Evolutionary conservation across 164 flowering plant species (phyloP), one percentile per base, ranked within the genome.

Genomic region (Aristolochia californica): DNA sequence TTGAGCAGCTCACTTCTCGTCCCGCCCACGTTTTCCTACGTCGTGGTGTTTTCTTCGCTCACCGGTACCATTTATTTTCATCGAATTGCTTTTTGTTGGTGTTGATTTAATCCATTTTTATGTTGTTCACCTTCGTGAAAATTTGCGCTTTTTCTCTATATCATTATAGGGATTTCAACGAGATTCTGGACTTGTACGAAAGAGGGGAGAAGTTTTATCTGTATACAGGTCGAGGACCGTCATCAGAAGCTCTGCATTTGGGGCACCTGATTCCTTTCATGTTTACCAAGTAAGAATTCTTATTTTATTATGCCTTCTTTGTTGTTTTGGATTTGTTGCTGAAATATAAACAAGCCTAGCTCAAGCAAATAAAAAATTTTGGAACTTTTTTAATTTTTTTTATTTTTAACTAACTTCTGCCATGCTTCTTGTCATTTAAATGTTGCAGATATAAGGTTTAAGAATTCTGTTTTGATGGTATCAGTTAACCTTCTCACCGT

Each of bases 11-110:
- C 64, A 88, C 98, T 8, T 57, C 74, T 55, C 88, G 82, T 22
- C 83, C 80, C 55, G 76, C 98, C 26, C 97, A 93, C 54, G 87
- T 93, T 45, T 88, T 93, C 77, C 95, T 88, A 65, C 97, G 98
- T 52, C 94, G 97, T 23, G 83, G 91, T 48, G 94, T 91, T 61
- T 91, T 88, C 78, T 93, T 88, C 60, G 97, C 98, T 55, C 97
- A 93, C 72, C 70, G 90, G 91, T 77, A 21, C 18, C 13, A 22
- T 13, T 23, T 22, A 5, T 11, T 16, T 9, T 34, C 49, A 30
- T 23, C 18, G 23, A 14, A 17, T 59, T n/a, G 13, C 25, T n/a
- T 30, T 40, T 40, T 3, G 9, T 38, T n/a, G 11, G 27, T 9
- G 34, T 44, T 43, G 8, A 12, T 34, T n/a, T 34, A 34, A 8